phyloP scores from a whole-genome alignment of 352 stramenopile species.

The Pythium sukuiense region DNA sequence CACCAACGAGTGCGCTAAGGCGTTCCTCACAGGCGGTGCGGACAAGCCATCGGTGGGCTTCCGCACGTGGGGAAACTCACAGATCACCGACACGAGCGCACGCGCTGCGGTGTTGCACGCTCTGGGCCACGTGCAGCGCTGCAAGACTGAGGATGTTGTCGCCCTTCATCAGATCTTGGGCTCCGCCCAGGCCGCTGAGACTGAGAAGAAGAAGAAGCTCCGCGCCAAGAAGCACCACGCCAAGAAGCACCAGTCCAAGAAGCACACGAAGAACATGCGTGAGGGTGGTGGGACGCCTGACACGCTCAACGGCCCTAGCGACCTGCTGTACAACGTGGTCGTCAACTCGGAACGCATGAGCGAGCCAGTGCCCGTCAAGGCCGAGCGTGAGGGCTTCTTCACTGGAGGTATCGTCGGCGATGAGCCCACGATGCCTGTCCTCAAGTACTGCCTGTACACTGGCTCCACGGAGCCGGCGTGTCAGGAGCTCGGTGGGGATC shows the following conservation, averaged over 20 bases:
- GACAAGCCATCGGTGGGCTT: neutral
- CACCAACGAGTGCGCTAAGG: constrained; percentile 21
- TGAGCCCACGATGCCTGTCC: neutral
- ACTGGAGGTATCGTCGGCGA: constrained; percentile 14
- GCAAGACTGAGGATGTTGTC: neutral
- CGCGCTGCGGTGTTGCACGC: neutral
- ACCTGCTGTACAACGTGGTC: constrained; percentile 21
- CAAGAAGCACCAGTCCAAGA: neutral
- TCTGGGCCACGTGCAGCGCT: constrained; percentile 1
- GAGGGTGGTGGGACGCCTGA: neutral
- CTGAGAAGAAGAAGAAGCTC: neutral
- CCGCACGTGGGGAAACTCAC: neutral
- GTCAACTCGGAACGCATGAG: constrained; percentile 25
- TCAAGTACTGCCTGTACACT: constrained; percentile 24
- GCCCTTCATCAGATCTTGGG: neutral
- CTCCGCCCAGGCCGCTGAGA: neutral
- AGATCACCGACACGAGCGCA: neutral
- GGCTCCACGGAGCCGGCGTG: constrained; percentile 10
- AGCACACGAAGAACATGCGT: neutral
- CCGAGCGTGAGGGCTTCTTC: constrained; percentile 10
- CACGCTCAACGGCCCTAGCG: neutral
- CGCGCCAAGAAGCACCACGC: neutral
- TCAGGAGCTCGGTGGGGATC: constrained; percentile 2
- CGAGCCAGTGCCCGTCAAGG: constrained; percentile 5
- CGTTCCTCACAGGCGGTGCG: neutral